phyloP scores from a whole-genome alignment of 345 rosid species.

The Lenwebbia sp. region DNA sequence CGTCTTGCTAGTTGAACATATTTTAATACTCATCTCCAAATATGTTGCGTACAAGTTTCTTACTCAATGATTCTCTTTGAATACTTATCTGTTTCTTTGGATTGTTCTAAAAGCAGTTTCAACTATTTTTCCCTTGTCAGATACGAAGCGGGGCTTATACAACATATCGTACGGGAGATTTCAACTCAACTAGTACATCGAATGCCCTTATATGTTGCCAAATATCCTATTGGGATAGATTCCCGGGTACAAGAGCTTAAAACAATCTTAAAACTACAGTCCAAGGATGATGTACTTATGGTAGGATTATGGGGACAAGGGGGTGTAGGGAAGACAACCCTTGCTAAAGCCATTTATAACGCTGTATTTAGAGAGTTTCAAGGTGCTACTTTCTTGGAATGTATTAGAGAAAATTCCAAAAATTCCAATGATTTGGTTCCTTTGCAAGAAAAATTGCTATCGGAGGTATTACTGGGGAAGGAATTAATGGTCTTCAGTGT shows the following conservation, averaged over 20 bases:
- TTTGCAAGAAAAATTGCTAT: too few relatives aligned
- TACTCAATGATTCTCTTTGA: too few relatives aligned
- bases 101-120: too few relatives aligned
- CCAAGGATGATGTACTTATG: background rate
- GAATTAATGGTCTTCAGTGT: background rate
- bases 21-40: too few relatives aligned
- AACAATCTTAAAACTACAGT: too few relatives aligned
- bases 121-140: background rate
- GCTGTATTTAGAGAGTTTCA: slow-evolving; percentile 9
- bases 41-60: too few relatives aligned
- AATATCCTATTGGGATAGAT: slow-evolving; percentile 23
- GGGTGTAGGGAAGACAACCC: slow-evolving; percentile 47
- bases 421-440: background rate
- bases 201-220: background rate
- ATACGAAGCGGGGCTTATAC: background rate
- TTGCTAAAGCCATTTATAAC: slow-evolving; percentile 15
- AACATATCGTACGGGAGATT: background rate
- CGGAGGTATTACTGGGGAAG: background rate
- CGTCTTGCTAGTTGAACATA: too few relatives aligned
- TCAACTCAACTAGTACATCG: background rate
- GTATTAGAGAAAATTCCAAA: slow-evolving; percentile 13
- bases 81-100: too few relatives aligned
- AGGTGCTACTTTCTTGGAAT: slow-evolving; percentile 9
- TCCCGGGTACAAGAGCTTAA: background rate
- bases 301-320: slow-evolving; percentile 39